Conservation (phyloP, 148 eudicot species). For the Rhododendron henanense region DNA sequence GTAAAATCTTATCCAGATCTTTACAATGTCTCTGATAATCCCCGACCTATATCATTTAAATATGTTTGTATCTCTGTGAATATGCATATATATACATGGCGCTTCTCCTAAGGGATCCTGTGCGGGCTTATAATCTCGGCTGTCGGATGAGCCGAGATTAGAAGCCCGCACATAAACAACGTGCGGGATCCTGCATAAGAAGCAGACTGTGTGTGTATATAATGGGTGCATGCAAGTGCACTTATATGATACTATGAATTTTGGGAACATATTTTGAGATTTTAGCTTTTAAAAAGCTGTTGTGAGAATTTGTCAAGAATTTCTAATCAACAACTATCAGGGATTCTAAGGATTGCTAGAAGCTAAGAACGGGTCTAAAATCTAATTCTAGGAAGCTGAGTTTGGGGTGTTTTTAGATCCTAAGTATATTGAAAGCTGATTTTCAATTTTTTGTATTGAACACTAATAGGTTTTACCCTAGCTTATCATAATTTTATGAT, state of each 20-base stretch:
- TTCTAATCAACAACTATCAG: not conserved
- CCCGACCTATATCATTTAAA: not conserved
- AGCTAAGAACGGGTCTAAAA: not conserved
- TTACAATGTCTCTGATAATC: not conserved
- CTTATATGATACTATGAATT: no score
- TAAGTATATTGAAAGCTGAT: not conserved
- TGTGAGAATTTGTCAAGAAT: not conserved
- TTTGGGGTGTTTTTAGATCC: not conserved
- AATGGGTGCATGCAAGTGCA: no score
- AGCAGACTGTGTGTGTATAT: no score
- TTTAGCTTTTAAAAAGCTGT: not conserved
- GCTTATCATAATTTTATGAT: no score
- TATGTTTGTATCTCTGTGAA: not conserved
- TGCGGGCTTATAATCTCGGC: no score
- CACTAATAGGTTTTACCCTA: not conserved
- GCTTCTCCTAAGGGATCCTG: no score
- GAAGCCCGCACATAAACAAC: no score
- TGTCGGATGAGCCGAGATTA: no score
- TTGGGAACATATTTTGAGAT: not conserved
- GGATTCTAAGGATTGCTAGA: not conserved
- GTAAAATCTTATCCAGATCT: conserved; percentile 11
- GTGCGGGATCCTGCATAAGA: no score
- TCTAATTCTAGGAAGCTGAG: not conserved
- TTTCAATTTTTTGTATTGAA: no score
- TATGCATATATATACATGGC: no score